Evolutionary conservation across 768 basidiomycete species (phyloP).

Genomic region (Lanmaoa pseudosensibilis): DNA sequence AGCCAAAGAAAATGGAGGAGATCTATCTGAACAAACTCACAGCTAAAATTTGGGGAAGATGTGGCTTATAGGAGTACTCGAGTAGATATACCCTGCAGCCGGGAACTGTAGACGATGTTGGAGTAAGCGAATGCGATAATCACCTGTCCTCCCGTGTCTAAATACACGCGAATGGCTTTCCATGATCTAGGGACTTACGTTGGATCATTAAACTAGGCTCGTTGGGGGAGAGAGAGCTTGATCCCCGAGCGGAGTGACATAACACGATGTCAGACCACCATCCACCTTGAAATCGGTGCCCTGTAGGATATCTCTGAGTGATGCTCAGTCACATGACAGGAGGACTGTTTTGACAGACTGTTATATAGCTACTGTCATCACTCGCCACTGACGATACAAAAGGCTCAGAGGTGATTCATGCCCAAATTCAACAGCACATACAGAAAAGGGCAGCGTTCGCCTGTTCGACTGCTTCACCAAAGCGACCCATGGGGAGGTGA

Average conservation of each 20-base stretch:
- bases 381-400: constrained; percentile 63
- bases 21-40: not conserved
- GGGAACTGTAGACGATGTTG: not conserved
- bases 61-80: not conserved
- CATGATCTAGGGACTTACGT: too few species aligned
- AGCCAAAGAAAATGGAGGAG: not conserved
- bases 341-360: constrained; percentile 49
- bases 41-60: not conserved
- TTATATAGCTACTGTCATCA: constrained; percentile 95
- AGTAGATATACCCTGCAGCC: not conserved
- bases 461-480: constrained; percentile 94
- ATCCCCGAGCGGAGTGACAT: constrained; percentile 88
- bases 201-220: constrained; percentile 47
- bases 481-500: constrained; percentile 94
- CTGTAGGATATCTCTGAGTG: constrained; percentile 36
- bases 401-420: constrained; percentile 7
- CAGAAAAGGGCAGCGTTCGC: constrained; percentile 92
- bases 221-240: constrained; percentile 66
- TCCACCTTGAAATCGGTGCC: constrained; percentile 95
- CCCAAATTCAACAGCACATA: constrained; percentile 44
- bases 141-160: not conserved
- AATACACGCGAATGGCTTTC: not conserved
- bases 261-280: constrained; percentile 88
- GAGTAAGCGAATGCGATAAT: not conserved
- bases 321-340: not conserved